phyloP scores from a whole-genome alignment of 2,329 filamentous ascomycete species.

The Capronia americana region DNA sequence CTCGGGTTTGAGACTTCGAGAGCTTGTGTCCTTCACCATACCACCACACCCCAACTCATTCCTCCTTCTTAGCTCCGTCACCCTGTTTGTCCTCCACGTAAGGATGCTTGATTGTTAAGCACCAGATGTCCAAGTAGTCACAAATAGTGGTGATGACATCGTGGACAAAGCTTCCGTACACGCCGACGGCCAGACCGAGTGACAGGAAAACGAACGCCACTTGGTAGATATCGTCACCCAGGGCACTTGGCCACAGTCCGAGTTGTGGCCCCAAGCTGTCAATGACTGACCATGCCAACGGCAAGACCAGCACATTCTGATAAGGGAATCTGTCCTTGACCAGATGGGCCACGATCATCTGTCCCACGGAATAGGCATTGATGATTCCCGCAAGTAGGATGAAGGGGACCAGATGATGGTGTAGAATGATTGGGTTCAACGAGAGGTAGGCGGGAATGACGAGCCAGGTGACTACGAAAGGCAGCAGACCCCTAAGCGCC shows the following conservation, averaged over 20 bases:
- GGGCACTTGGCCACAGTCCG: constrained; percentile 74
- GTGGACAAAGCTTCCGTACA: constrained; percentile 96
- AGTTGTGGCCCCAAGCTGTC: constrained; percentile 79
- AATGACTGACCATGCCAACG: constrained; percentile 76
- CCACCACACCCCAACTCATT: constrained; percentile 17
- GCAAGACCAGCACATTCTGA: constrained; percentile 81
- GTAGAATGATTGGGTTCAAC: constrained; percentile 82
- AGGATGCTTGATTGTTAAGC: constrained; percentile 92
- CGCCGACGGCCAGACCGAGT: constrained; percentile 80
- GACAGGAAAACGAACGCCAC: constrained; percentile 90
- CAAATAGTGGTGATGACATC: constrained; percentile 98
- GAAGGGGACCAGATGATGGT: constrained; percentile 86
- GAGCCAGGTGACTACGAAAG: constrained; percentile 79
- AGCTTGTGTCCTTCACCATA: background rate
- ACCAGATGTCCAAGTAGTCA: constrained; percentile 98
- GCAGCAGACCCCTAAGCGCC: constrained; percentile 79
- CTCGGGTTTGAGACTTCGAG: background rate
- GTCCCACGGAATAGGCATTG: constrained; percentile 93
- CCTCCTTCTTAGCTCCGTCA: constrained; percentile 33
- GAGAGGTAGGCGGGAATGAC: constrained; percentile 79
- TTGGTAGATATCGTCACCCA: constrained; percentile 82
- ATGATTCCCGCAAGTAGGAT: constrained; percentile 84
- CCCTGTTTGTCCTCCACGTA: constrained; percentile 50
- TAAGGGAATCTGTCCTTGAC: constrained; percentile 88
- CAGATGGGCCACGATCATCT: constrained; percentile 94